Base-by-base conservation (phyloP, 805 yeast genomes). In the Starmerella potacharoeniae region DNA sequence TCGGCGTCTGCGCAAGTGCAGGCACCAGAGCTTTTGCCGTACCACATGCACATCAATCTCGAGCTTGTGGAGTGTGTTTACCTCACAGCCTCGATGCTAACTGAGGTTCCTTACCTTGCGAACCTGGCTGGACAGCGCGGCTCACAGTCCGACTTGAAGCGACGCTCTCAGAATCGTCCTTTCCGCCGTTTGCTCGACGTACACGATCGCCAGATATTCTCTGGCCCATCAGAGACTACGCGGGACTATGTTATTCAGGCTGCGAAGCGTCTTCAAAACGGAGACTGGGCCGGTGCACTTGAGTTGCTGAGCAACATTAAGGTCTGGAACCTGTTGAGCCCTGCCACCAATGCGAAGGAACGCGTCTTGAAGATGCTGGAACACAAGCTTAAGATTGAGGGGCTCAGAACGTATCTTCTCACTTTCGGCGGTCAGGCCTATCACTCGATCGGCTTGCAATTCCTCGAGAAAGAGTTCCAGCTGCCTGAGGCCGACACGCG, bases 221-320 rank as follows among this genome's bases (percentile, higher is more conserved):
- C 88, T 60, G 98, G 97, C 45, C 98, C 98, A 49, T 96, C 97
- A 53, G 98, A 93, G 73, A 87, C 90, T 69, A 86, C 95, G 47
- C 84, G 95, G 66, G 99, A 93, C 70, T 86, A 80, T 71, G 83
- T 93, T 64, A 83, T 91, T 77, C 86, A 86, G 69, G 95, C 97
- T 49, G 95, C 97, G 43, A 83, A 83, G 71, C 81, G 87, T 35
- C 80, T 93, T 70, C 86, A 86, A 68, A 79, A 78, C 64, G 96
- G 97, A 62, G 87, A 91, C 67, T 93, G 98, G 97, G 73, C 77
- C 60, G 76, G 78, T 63, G 83, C 95, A 29, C 78, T 81, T 61
- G 81, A 80, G 51, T 77, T 86, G 66, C 78, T 93, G 64, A 75
- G 79, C 41, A 76, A 86, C 31, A 83, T 91, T 69, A 84, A 84